These are phyloP conservation scores for Botrytis tulipae DNA, from an alignment of 2,329 filamentous ascomycete species.

Conservation along the genomic window DNA sequence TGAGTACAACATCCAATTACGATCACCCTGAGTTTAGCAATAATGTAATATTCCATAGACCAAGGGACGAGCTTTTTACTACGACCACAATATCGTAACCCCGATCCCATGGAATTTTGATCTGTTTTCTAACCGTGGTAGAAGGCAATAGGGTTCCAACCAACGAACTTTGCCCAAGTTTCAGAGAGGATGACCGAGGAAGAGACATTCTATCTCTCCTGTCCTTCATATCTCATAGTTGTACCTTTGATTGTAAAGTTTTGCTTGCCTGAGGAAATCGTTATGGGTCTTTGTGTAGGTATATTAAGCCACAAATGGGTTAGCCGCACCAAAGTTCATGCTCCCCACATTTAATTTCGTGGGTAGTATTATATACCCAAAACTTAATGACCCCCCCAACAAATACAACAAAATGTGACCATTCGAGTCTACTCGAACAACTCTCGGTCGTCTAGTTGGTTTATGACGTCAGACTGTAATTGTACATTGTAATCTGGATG, in stretches of 20 bases:
- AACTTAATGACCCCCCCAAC: too few species aligned
- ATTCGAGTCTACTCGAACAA: slow-evolving; percentile 11
- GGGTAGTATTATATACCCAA: background rate
- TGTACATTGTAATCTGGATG: slow-evolving; percentile 9
- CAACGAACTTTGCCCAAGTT: background rate
- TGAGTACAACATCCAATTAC: background rate
- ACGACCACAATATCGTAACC: background rate
- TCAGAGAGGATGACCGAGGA: background rate
- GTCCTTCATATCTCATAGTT: background rate
- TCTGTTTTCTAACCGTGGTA: background rate
- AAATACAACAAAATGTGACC: slow-evolving; percentile 17
- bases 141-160: background rate
- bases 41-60: too few species aligned
- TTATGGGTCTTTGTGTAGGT: background rate
- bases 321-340: background rate
- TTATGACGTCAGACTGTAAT: slow-evolving; percentile 23
- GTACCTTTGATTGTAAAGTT: background rate
- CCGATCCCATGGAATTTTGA: background rate
- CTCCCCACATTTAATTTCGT: background rate
- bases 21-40: too few species aligned
- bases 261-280: background rate
- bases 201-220: background rate
- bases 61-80: too few species aligned
- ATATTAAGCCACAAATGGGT: background rate
- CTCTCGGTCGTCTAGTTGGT: slow-evolving; percentile 24